Percentiles rank a stretch among this genome's conserved stretches.
These are phyloP conservation scores for Aspergillus affinis DNA, from an alignment of 495 filamentous ascomycete genomes.

Conservation along the genomic window DNA sequence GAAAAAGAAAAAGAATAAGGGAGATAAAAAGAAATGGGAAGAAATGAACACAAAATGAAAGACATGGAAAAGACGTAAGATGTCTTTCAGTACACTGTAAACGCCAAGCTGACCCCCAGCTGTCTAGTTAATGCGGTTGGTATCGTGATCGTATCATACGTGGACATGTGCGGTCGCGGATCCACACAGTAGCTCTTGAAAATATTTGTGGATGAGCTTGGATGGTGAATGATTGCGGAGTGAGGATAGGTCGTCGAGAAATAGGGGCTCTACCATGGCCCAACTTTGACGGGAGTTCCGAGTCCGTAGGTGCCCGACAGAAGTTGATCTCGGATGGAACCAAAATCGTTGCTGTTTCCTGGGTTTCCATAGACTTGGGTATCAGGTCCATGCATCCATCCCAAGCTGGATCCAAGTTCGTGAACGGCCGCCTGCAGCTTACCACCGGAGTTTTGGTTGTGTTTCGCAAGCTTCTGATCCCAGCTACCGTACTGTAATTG, in stretches of 20 bases:
- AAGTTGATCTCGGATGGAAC: slow-evolving; percentile 76
- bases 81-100: slow-evolving; percentile 42
- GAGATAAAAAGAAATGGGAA: slow-evolving; percentile 12
- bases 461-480: slow-evolving; percentile 84
- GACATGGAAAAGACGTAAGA: slow-evolving; percentile 18
- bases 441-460: slow-evolving; percentile 84
- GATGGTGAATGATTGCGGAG: slow-evolving; percentile 14
- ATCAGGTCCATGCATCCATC: slow-evolving; percentile 69
- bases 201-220: slow-evolving; percentile 14
- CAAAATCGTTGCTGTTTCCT: slow-evolving; percentile 48
- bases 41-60: slow-evolving; percentile 15
- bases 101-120: slow-evolving; percentile 46
- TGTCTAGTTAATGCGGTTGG: slow-evolving; percentile 49
- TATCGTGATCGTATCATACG: slow-evolving; percentile 50
- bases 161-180: slow-evolving; percentile 37
- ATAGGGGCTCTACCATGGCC: slow-evolving; percentile 57
- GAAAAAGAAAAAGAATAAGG: slow-evolving; percentile 18
- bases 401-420: slow-evolving; percentile 69
- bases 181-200: slow-evolving; percentile 23
- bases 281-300: slow-evolving; percentile 66
- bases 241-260: slow-evolving; percentile 11
- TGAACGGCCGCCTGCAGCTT: slow-evolving; percentile 78
- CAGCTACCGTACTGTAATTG: slow-evolving; percentile 87
- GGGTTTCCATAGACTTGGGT: slow-evolving; percentile 41
- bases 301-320: slow-evolving; percentile 75